Evolutionary conservation across 345 rosid genomes (phyloP).

Genomic region (Eucalyptus cloeziana): DNA sequence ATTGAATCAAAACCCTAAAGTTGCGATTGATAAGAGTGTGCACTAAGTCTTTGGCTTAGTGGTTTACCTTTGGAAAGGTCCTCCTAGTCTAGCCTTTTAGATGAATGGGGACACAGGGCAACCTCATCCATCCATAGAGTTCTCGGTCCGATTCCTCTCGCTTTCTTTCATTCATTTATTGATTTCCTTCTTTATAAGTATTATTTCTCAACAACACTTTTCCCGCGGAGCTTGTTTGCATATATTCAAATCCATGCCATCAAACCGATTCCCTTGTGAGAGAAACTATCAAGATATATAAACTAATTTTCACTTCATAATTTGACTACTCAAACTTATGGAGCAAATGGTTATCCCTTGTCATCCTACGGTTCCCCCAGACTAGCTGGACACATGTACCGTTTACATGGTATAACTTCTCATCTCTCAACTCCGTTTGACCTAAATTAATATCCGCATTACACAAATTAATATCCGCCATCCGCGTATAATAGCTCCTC

Average conservation of each 20-base stretch:
- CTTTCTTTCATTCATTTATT: neutral
- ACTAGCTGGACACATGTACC: neutral
- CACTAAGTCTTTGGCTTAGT: neutral
- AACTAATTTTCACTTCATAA: neutral
- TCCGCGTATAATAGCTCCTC: neutral
- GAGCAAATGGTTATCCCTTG: neutral
- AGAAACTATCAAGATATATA: neutral
- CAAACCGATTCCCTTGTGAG: neutral
- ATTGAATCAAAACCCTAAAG: neutral
- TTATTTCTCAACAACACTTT: neutral
- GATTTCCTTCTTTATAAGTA: neutral
- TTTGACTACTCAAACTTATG: neutral
- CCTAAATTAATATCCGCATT: neutral
- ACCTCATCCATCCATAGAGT: neutral
- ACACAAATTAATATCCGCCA: too few species aligned
- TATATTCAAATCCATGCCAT: neutral
- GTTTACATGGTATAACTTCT: neutral
- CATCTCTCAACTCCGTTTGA: neutral
- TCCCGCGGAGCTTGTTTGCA: neutral
- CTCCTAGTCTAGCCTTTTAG: neutral
- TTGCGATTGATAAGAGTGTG: neutral
- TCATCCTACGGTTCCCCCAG: neutral
- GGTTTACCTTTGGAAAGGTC: neutral
- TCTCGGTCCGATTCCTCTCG: neutral
- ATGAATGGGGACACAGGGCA: neutral